Conservation (phyloP, 305 asterid genomes). For the Fraxinus ornus region DNA sequence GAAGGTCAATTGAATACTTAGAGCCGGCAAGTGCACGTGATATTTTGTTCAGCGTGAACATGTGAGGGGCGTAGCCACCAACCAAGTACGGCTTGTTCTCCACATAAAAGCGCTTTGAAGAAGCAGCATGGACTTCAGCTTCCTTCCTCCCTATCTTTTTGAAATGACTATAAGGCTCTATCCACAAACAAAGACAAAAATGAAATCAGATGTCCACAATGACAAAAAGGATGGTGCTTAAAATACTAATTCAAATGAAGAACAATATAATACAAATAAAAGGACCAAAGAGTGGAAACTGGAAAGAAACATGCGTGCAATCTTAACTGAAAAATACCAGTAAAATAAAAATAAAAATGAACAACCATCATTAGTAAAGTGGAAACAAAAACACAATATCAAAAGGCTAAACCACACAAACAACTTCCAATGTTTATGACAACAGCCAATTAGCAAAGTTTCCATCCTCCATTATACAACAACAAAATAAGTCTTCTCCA, state of each 20-base stretch:
- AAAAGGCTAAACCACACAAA: constrained; percentile 8
- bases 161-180: constrained; percentile 68
- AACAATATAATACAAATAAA: constrained; percentile 9
- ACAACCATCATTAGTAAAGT: constrained; percentile 5
- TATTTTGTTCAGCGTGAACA: constrained; percentile 41
- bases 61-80: constrained; percentile 78
- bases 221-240: constrained; percentile 8
- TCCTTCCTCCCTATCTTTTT: constrained; percentile 71
- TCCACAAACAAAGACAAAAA: constrained; percentile 19
- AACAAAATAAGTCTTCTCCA: background rate
- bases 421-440: background rate
- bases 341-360: background rate
- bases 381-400: background rate
- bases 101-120: constrained; percentile 81
- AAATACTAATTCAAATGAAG: constrained; percentile 9
- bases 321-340: background rate
- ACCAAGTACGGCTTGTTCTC: constrained; percentile 86
- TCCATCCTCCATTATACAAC: background rate
- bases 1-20: constrained; percentile 52
- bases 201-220: constrained; percentile 30
- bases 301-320: background rate
- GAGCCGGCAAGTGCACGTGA: constrained; percentile 44
- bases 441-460: background rate
- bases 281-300: background rate
- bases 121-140: constrained; percentile 72